phyloP scores from a whole-genome alignment of 1,139 yeast genomes.

The Blastobotrys ciferrii region DNA sequence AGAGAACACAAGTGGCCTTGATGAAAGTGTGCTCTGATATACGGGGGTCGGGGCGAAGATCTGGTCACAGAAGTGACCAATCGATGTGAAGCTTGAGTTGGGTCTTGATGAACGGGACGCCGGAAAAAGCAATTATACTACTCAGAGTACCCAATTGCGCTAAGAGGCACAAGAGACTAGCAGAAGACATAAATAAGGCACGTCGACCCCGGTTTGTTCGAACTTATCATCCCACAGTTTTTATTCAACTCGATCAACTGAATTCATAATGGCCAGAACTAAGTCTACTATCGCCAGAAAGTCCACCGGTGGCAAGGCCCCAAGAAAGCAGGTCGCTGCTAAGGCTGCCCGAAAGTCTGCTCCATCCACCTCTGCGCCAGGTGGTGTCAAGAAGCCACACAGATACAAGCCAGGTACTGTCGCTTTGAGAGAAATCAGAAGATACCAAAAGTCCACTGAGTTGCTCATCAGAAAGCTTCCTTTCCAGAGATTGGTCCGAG shows the following conservation, averaged over 20 bases:
- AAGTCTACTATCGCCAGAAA: constrained; percentile 97
- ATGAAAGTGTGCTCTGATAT: too few relatives aligned
- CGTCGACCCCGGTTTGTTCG: neutral
- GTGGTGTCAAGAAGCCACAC: constrained; percentile 99
- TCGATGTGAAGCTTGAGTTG: too few relatives aligned
- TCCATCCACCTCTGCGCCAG: constrained; percentile 66
- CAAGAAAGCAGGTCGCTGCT: constrained; percentile 98
- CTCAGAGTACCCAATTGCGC: too few relatives aligned
- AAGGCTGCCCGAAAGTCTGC: constrained; percentile 99
- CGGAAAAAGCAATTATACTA: too few relatives aligned
- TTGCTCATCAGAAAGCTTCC: constrained; percentile 95
- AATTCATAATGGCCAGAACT: constrained; percentile 82
- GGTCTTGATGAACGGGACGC: too few relatives aligned
- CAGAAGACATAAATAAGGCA: neutral
- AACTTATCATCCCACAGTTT: neutral
- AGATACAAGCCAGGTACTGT: constrained; percentile 99
- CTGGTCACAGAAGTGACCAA: too few relatives aligned
- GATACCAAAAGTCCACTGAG: constrained; percentile 98
- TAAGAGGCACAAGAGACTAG: too few relatives aligned
- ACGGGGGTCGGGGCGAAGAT: too few relatives aligned
- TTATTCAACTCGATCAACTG: constrained; percentile 36
- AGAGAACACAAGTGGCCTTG: too few relatives aligned
- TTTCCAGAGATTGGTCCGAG: constrained; percentile 97
- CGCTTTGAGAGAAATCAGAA: constrained; percentile 98
- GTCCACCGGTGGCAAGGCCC: constrained; percentile 99